Evolutionary conservation across 2,329 filamentous ascomycete genomes (phyloP), one percentile per base, ranked within the genome.

Genomic region (Trichoderma arundinaceum): DNA sequence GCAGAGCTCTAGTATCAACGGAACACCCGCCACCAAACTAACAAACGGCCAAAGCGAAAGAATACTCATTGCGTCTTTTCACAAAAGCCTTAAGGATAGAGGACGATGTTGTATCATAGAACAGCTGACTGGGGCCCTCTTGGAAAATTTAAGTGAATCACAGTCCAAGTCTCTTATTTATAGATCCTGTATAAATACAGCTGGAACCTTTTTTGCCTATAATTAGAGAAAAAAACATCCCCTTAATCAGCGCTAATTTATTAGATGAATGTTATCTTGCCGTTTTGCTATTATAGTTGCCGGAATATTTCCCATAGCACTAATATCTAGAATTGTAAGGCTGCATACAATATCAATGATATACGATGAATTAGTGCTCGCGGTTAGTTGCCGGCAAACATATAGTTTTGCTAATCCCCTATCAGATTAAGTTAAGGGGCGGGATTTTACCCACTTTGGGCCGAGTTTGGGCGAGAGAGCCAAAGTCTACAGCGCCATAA

Each of bases 31-130:
- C n/a, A 44, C 1, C 48, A 62, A 53, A 13, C 35, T 17, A 8
- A 62, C 17, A n/a, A 53, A 62, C 7, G 59, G 59, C 59, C 59
- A 62, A 44, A 19, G 28, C 5, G 28, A 41, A 15, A 62, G 48
- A 2, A 62, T 3, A n/a, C 33, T 38, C 59, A 62, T 62, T 13
- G 9, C 19, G 10, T 15, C 12, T 15, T 22, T 19, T 2, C 22
- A n/a, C 1, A 48, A 9, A 13, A 52, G 19, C 8, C 12, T 41
- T 28, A 13, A 6, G 9, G 3, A 12, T 13, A 17, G 5, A 41
- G 5, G 7, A 39, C 12, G 33, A 15, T n/a, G 6, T 28, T 43
- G 15, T 41, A n/a, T 54, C 13, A 7, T 6, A 10, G 4, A 49
- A 7, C 28, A 59, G 13, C 7, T 17, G 10, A 6, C 13, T 19